Evolutionary conservation across 257 asterid species (phyloP).

Genomic region (Knoxia roxburghii): DNA sequence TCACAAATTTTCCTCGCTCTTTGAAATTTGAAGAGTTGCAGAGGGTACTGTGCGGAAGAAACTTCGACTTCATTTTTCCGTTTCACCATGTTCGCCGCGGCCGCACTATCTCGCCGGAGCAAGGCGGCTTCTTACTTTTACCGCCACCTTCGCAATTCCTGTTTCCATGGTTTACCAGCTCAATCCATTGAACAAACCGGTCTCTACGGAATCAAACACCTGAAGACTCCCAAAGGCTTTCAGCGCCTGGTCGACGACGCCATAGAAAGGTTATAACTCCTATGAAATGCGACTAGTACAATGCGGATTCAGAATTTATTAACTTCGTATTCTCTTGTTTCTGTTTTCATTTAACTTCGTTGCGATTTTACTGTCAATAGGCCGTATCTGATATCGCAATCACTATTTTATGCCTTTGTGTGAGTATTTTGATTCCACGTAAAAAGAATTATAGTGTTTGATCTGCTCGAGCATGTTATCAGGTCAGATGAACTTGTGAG

Average conservation of each 20-base stretch:
- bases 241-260: conserved; percentile 94
- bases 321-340: background rate
- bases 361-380: background rate
- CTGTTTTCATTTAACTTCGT: background rate
- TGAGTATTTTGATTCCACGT: background rate
- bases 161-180: conserved; percentile 41
- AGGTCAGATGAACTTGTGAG: conserved; percentile 87
- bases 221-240: conserved; percentile 81
- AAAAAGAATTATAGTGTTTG: background rate
- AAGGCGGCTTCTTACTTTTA: conserved; percentile 24
- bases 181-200: conserved; percentile 51
- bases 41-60: background rate
- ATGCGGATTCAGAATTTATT: background rate
- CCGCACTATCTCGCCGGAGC: conserved; percentile 30
- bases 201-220: conserved; percentile 75
- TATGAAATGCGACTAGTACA: background rate
- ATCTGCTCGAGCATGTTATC: background rate
- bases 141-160: conserved; percentile 12
- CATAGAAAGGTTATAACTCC: conserved; percentile 49
- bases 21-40: background rate
- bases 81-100: conserved; percentile 37
- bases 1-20: too few species aligned
- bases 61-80: background rate
- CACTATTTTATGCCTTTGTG: conserved; percentile 4
- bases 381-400: background rate